Percentiles rank a stretch among this genome's conserved stretches.
phyloP scores from a whole-genome alignment of 2,329 filamentous ascomycete species.

The Monilinia fructicola region DNA sequence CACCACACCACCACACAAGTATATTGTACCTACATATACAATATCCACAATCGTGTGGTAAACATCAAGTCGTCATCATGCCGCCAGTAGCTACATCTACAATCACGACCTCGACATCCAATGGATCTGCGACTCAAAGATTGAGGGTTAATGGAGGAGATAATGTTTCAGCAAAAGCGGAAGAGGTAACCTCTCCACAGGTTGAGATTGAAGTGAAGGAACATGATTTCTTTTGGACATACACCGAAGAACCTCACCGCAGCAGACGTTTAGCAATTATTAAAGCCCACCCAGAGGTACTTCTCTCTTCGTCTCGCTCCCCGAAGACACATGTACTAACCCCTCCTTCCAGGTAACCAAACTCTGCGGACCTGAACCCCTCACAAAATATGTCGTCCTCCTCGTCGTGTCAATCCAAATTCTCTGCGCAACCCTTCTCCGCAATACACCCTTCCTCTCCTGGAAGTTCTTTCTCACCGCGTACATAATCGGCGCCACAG shows the following conservation, averaged over 20 bases:
- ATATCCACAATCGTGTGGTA: background rate
- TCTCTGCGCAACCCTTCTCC: conserved; percentile 72
- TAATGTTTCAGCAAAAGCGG: background rate
- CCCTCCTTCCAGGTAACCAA: conserved; percentile 71
- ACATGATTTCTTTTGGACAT: conserved; percentile 88
- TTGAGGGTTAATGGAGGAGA: conserved; percentile 10
- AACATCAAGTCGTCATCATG: conserved; percentile 11
- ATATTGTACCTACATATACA: background rate
- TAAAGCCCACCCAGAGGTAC: conserved; percentile 93
- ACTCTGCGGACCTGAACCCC: conserved; percentile 90
- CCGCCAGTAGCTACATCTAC: conserved; percentile 21
- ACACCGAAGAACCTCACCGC: conserved; percentile 95
- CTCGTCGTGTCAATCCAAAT: conserved; percentile 82
- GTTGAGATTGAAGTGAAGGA: conserved; percentile 36
- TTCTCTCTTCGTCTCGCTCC: conserved; percentile 24
- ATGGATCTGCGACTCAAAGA: conserved; percentile 13
- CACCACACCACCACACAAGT: background rate
- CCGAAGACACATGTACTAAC: conserved; percentile 1
- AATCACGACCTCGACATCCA: conserved; percentile 12
- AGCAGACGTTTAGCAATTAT: conserved; percentile 91
- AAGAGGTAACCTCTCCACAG: conserved; percentile 23
- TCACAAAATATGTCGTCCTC: conserved; percentile 91
- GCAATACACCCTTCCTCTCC: conserved; percentile 75
- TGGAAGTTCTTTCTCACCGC: conserved; percentile 82
- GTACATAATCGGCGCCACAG: conserved; percentile 89